A percentile compares a stretch with the other conserved stretches of the same genome.
phyloP scores from a whole-genome alignment of 495 filamentous ascomycete species.

The Podospora sp. region DNA sequence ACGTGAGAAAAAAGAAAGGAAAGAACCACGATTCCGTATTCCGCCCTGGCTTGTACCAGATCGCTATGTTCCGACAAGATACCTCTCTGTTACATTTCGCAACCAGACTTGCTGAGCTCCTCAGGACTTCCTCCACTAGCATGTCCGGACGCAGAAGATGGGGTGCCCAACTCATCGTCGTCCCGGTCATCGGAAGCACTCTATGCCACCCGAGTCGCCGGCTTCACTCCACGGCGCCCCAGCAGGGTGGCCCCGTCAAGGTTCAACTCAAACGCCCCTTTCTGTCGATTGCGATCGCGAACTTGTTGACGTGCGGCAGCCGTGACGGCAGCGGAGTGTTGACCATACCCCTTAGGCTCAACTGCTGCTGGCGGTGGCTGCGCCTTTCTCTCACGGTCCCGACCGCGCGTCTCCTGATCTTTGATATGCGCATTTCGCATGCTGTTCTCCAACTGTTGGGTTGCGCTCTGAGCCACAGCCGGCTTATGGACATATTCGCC shows the following conservation, averaged over 20 bases:
- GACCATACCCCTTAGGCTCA: constrained; percentile 73
- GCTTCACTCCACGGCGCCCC: constrained; percentile 69
- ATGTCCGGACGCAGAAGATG: too few species aligned
- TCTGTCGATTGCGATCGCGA: constrained; percentile 56
- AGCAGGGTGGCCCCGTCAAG: constrained; percentile 87
- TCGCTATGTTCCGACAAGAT: neutral
- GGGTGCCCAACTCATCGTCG: neutral
- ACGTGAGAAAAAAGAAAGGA: neutral
- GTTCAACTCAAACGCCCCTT: constrained; percentile 85
- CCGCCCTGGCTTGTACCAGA: neutral
- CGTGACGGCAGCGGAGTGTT: constrained; percentile 75
- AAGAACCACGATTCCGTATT: neutral
- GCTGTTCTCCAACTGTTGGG: constrained; percentile 80
- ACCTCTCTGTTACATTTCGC: neutral
- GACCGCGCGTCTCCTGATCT: constrained; percentile 51
- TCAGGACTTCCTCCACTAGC: neutral
- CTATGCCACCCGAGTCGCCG: constrained; percentile 44
- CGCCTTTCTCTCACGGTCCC: constrained; percentile 44
- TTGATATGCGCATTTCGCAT: constrained; percentile 79
- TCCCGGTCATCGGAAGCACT: neutral
- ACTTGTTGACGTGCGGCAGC: constrained; percentile 80
- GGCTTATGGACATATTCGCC: constrained; percentile 70
- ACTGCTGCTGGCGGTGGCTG: constrained; percentile 42
- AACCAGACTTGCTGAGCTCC: neutral
- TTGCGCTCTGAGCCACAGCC: constrained; percentile 50